Evolutionary conservation across 176 grass and related monocot genomes (phyloP).

Genomic region (Aegilops speltoides): DNA sequence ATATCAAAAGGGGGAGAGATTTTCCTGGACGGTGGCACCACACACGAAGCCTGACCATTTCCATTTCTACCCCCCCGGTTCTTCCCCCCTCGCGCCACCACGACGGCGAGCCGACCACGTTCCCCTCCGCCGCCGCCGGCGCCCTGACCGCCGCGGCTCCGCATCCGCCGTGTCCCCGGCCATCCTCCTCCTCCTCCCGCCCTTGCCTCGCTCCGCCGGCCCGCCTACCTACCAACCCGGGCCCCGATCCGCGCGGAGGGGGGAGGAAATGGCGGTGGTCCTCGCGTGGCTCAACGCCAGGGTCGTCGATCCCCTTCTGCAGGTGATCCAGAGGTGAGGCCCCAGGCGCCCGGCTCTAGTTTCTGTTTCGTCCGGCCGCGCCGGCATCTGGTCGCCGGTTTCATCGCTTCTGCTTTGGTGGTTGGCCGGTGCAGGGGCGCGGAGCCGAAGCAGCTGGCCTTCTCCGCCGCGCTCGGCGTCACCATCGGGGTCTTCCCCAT

Average conservation of each 20-base stretch:
- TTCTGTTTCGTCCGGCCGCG: background rate
- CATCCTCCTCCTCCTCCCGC: too few species aligned
- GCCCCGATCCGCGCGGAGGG: background rate
- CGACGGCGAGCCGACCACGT: background rate
- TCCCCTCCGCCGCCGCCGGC: background rate
- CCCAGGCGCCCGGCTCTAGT: background rate
- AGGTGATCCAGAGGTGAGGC: slow-evolving; percentile 66
- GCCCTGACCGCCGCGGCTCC: background rate
- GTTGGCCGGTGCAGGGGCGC: slow-evolving; percentile 58
- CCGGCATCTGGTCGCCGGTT: background rate
- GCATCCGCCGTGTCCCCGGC: background rate
- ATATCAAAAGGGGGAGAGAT: background rate
- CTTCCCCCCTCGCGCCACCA: background rate
- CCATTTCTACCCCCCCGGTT: background rate
- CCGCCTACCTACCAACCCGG: background rate
- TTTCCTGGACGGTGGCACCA: background rate
- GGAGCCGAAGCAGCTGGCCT: slow-evolving; percentile 81
- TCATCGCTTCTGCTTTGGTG: background rate
- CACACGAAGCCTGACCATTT: background rate
- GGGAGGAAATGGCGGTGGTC: slow-evolving; percentile 39
- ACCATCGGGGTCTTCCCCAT: slow-evolving; percentile 86
- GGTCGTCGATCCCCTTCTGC: slow-evolving; percentile 62
- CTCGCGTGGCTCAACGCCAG: slow-evolving; percentile 57
- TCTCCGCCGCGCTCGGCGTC: slow-evolving; percentile 86
- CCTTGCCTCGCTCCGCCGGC: too few species aligned